phyloP scores from a whole-genome alignment of 2,329 filamentous ascomycete species.

The Exophiala sideris region DNA sequence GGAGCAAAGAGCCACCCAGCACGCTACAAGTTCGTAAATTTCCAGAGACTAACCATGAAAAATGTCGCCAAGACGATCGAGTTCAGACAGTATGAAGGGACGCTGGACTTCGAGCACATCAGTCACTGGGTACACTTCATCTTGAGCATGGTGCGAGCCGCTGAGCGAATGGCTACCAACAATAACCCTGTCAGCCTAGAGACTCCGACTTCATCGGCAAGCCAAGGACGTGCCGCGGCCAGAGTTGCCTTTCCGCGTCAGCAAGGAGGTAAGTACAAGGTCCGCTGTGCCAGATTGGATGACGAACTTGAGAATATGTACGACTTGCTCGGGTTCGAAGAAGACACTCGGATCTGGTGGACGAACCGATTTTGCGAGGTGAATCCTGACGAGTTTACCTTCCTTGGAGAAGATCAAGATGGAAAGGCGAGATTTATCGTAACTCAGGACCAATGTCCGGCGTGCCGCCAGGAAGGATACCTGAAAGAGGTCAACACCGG shows the following conservation, averaged over 20 bases:
- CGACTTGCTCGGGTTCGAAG: constrained; percentile 6
- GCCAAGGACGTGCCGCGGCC: background rate
- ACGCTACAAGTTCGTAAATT: constrained; percentile 11
- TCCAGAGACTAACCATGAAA: background rate
- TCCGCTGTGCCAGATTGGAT: background rate
- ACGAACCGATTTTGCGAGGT: background rate
- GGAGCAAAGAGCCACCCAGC: background rate
- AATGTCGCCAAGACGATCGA: constrained; percentile 4
- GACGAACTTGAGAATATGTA: constrained; percentile 4
- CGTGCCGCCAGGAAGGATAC: background rate
- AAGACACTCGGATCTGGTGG: constrained; percentile 1
- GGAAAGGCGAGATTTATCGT: background rate
- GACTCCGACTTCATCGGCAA: background rate
- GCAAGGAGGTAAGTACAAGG: constrained; percentile 6
- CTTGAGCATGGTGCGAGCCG: constrained; percentile 7
- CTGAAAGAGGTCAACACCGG: no score
- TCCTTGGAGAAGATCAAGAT: background rate
- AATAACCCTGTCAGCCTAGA: background rate
- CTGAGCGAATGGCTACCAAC: constrained; percentile 3
- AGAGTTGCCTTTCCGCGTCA: background rate
- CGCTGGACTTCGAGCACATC: constrained; percentile 7
- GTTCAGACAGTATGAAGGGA: constrained; percentile 11
- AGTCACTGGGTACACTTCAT: constrained; percentile 9
- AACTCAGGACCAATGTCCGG: background rate
- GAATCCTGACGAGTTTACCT: constrained; percentile 1